Evolutionary conservation across 768 basidiomycete genomes (phyloP).

Genomic region (Panus rudis): DNA sequence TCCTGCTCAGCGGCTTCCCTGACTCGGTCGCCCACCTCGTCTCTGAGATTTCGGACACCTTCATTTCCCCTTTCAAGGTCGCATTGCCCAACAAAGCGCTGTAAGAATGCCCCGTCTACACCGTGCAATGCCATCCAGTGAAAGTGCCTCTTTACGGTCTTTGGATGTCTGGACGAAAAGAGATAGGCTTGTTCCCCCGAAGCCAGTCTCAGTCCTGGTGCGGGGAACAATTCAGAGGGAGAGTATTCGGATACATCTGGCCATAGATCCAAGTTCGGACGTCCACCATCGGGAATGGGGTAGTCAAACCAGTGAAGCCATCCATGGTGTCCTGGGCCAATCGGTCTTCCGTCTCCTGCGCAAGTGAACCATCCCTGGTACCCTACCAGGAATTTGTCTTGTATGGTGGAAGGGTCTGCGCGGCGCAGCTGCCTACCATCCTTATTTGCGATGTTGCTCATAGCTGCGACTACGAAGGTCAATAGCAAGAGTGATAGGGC

Average conservation of each 20-base stretch:
- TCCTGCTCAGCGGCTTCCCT: constrained; percentile 73
- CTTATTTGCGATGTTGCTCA: too few relatives aligned
- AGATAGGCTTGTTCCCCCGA: constrained; percentile 56
- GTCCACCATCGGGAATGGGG: constrained; percentile 64
- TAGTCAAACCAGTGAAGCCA: constrained; percentile 81
- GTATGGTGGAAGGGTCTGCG: constrained; percentile 69
- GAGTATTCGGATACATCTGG: constrained; percentile 70
- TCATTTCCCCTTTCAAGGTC: constrained; percentile 47
- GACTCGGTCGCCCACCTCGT: constrained; percentile 69
- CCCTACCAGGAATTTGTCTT: constrained; percentile 78
- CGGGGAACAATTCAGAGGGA: constrained; percentile 61
- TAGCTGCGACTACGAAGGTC: too few relatives aligned
- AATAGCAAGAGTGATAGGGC: too few relatives aligned
- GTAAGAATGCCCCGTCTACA: constrained; percentile 76
- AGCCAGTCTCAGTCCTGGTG: constrained; percentile 54
- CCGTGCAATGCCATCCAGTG: constrained; percentile 81
- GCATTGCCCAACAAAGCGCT: constrained; percentile 67
- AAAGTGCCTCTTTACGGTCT: constrained; percentile 71
- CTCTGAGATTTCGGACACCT: constrained; percentile 57
- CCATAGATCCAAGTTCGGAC: constrained; percentile 72
- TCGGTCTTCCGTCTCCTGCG: constrained; percentile 24
- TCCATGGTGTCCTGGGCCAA: constrained; percentile 70
- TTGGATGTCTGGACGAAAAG: constrained; percentile 73
- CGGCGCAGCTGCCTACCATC: constrained; percentile 26
- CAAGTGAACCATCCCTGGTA: constrained; percentile 79